Conservation (phyloP, 192 early-diverging fungal genomes). For the Chytriomyces sp. region DNA sequence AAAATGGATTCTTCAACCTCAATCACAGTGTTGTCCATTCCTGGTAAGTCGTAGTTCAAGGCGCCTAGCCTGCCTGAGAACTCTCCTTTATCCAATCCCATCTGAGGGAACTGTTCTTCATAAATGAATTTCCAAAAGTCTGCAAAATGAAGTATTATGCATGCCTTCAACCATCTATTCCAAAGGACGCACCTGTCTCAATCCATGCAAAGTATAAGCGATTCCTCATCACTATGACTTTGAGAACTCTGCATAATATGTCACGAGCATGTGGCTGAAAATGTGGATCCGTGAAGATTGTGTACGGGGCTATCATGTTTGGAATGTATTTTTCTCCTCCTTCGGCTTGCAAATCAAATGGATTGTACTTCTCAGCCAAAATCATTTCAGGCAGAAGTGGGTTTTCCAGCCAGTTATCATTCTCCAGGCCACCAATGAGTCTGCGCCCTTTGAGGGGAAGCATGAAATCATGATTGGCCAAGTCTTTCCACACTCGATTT, state of each 20-base stretch:
- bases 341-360: slow-evolving; percentile 34
- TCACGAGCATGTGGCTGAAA: slow-evolving; percentile 39
- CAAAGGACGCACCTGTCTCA: slow-evolving; percentile 44
- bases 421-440: slow-evolving; percentile 42
- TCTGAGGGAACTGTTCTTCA: slow-evolving; percentile 51
- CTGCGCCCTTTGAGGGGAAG: slow-evolving; percentile 34
- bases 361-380: slow-evolving; percentile 47
- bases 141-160: too few relatives aligned
- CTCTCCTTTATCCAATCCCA: slow-evolving; percentile 47
- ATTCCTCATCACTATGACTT: slow-evolving; percentile 39
- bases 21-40: slow-evolving; percentile 46
- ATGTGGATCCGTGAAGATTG: slow-evolving; percentile 47
- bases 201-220: slow-evolving; percentile 40
- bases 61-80: slow-evolving; percentile 42
- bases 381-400: slow-evolving; percentile 53
- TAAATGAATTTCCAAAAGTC: slow-evolving; percentile 42
- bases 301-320: slow-evolving; percentile 36
- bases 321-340: slow-evolving; percentile 30
- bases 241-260: slow-evolving; percentile 38
- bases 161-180: too few relatives aligned
- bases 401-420: slow-evolving; percentile 50
- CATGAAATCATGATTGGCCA: slow-evolving; percentile 41
- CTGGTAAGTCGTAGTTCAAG: slow-evolving; percentile 53
- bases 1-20: too few relatives aligned
- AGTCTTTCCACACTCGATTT: slow-evolving; percentile 35